A percentile compares a stretch with the other conserved stretches of the same genome.
Evolutionary conservation across 495 filamentous ascomycete species (phyloP).

Genomic region (Penicillium macrosclerotiorum): DNA sequence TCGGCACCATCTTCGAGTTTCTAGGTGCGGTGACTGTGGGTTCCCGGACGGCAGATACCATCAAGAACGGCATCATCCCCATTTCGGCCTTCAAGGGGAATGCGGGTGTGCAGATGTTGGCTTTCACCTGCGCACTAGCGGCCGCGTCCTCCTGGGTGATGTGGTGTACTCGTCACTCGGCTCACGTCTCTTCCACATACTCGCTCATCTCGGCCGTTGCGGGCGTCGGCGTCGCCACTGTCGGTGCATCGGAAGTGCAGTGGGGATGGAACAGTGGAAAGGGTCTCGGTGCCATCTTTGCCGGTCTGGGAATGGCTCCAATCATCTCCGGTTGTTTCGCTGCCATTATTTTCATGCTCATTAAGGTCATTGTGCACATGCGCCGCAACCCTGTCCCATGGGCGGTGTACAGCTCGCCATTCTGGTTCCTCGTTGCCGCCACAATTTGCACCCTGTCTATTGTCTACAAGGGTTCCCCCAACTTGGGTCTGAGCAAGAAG

Average conservation of each 20-base stretch:
- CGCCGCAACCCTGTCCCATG: conserved; percentile 55
- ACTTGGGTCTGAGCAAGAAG: conserved; percentile 53
- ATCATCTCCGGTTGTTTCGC: conserved; percentile 55
- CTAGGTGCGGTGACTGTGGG: conserved; percentile 59
- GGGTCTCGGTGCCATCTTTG: conserved; percentile 60
- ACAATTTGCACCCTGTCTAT: conserved; percentile 60
- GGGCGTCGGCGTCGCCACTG: conserved; percentile 60
- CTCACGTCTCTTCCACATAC: conserved; percentile 64
- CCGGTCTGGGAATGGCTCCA: conserved; percentile 60
- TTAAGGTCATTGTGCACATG: conserved; percentile 57
- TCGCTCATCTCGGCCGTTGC: conserved; percentile 62
- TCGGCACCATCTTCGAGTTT: conserved; percentile 64
- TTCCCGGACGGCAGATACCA: conserved; percentile 57
- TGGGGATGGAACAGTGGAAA: conserved; percentile 63
- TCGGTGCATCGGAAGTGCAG: conserved; percentile 53
- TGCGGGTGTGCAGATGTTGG: conserved; percentile 59
- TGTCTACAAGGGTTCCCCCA: conserved; percentile 64
- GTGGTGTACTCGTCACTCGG: conserved; percentile 61
- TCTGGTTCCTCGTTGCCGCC: conserved; percentile 57
- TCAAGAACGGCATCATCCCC: conserved; percentile 58
- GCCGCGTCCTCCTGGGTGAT: conserved; percentile 57
- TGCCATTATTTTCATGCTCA: conserved; percentile 58
- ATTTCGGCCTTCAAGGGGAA: conserved; percentile 46
- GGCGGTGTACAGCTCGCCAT: conserved; percentile 57
- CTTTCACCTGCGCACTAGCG: conserved; percentile 55